These are phyloP conservation scores for Ophiostoma novo-ulmi DNA, from an alignment of 2,329 filamentous ascomycete genomes.

Conservation along the genomic window DNA sequence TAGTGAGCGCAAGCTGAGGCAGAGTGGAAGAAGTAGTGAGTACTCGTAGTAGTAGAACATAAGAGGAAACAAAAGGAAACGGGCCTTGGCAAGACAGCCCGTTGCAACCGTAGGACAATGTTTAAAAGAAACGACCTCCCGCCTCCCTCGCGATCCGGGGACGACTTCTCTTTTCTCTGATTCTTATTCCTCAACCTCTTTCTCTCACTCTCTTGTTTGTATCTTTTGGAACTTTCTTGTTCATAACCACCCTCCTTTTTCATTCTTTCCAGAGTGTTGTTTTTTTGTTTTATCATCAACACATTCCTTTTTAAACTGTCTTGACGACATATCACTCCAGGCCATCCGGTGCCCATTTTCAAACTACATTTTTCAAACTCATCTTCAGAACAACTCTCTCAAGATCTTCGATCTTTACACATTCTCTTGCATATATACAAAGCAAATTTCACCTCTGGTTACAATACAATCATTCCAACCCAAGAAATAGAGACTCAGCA, in stretches of 20 bases:
- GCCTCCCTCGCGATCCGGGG: not conserved
- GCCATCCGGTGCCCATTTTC: slow-evolving; percentile 14
- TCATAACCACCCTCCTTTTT: slow-evolving; percentile 12
- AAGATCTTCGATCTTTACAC: not conserved
- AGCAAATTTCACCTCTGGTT: slow-evolving; percentile 10
- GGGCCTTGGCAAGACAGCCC: slow-evolving; percentile 6
- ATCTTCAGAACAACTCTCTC: not conserved
- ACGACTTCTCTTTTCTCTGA: not conserved
- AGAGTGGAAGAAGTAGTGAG: not conserved
- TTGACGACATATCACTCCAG: slow-evolving; percentile 9
- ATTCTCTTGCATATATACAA: slow-evolving; percentile 10
- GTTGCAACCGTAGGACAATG: not conserved
- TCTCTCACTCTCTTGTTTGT: not conserved
- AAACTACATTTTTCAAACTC: not conserved
- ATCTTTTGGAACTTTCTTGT: not conserved
- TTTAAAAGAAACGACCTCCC: slow-evolving; percentile 13
- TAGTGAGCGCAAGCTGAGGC: not conserved
- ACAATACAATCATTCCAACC: slow-evolving; percentile 1
- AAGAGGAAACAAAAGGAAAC: not conserved
- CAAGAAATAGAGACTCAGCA: not conserved
- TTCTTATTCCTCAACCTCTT: not conserved
- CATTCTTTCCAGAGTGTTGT: not conserved
- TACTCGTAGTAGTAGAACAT: not conserved
- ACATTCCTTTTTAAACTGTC: slow-evolving; percentile 14
- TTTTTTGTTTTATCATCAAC: not conserved